Percentiles rank a stretch among this genome's conserved stretches.
These are phyloP conservation scores for Chlorencoelia australis DNA, from an alignment of 2,329 filamentous ascomycete genomes.

Conservation along the genomic window DNA sequence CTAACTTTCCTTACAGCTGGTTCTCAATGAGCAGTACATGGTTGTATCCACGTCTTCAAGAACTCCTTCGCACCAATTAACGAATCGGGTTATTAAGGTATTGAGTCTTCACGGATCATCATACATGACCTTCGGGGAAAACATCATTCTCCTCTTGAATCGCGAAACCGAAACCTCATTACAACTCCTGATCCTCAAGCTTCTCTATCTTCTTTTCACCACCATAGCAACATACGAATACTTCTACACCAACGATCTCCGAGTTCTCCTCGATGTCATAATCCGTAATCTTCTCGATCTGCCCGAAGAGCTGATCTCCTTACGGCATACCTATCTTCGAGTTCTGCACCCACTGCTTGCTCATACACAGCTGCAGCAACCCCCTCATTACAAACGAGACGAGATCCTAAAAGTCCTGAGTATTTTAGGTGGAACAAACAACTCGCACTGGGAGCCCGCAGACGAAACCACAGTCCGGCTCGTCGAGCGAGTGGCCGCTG, in stretches of 20 bases:
- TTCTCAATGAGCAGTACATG: slow-evolving; percentile 98
- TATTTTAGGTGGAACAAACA: slow-evolving; percentile 57
- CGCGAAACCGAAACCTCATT: slow-evolving; percentile 89
- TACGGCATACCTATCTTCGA: slow-evolving; percentile 89
- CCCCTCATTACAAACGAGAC: slow-evolving; percentile 83
- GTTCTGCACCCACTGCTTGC: slow-evolving; percentile 84
- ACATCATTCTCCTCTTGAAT: slow-evolving; percentile 90
- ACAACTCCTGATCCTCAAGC: slow-evolving; percentile 91
- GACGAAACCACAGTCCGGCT: slow-evolving; percentile 73
- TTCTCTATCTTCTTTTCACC: slow-evolving; percentile 90
- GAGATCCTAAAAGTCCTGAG: slow-evolving; percentile 70
- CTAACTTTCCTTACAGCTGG: slow-evolving; percentile 50
- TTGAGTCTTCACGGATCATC: slow-evolving; percentile 69
- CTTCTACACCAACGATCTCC: slow-evolving; percentile 95
- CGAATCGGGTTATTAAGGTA: slow-evolving; percentile 89
- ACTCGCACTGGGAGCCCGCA: slow-evolving; percentile 67
- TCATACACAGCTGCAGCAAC: slow-evolving; percentile 79
- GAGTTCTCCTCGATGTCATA: slow-evolving; percentile 89
- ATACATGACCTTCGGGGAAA: slow-evolving; percentile 95
- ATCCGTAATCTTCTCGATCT: slow-evolving; percentile 94
- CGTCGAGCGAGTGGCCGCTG: slow-evolving; percentile 63
- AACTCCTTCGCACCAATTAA: slow-evolving; percentile 44
- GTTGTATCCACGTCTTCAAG: slow-evolving; percentile 46
- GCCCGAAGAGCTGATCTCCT: slow-evolving; percentile 64
- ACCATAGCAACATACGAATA: slow-evolving; percentile 90